A percentile compares a stretch with the other conserved stretches of the same genome.
Evolutionary conservation across 345 rosid genomes (phyloP).

Genomic region (Bruguiera parviflora): DNA sequence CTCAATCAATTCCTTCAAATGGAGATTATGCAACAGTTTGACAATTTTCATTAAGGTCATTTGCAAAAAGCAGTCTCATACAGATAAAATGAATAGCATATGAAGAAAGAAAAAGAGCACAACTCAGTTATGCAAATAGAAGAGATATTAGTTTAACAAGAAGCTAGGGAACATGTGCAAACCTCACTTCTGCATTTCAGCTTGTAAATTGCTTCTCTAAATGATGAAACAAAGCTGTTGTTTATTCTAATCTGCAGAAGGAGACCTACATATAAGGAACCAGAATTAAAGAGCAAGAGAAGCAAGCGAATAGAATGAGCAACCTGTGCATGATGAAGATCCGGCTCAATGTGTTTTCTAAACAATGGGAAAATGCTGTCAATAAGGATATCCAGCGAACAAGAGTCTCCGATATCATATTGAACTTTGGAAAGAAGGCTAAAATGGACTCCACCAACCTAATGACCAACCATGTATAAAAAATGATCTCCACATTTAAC

Average conservation of each 20-base stretch:
- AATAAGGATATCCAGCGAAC: conserved; percentile 90
- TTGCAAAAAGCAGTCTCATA: too few relatives aligned
- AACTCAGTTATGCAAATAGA: not conserved
- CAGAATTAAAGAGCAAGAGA: conserved; percentile 14
- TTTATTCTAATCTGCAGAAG: conserved; percentile 91
- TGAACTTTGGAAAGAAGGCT: conserved; percentile 97
- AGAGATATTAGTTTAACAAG: not conserved
- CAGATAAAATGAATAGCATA: not conserved
- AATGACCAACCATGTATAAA: conserved; percentile 23
- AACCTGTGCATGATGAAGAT: conserved; percentile 99
- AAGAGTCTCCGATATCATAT: conserved; percentile 91
- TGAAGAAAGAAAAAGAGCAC: not conserved
- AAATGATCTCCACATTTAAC: not conserved
- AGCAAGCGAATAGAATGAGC: conserved; percentile 18
- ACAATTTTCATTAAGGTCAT: too few relatives aligned
- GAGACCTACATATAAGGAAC: conserved; percentile 26
- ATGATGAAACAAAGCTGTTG: conserved; percentile 96
- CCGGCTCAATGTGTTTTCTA: conserved; percentile 97
- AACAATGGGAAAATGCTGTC: conserved; percentile 98
- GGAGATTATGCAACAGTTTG: too few relatives aligned
- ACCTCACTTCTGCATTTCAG: conserved; percentile 97
- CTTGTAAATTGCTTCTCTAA: conserved; percentile 98
- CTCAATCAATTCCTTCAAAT: too few relatives aligned
- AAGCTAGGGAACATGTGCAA: conserved; percentile 22
- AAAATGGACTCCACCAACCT: conserved; percentile 99